Evolutionary conservation across 306 rosid genomes (phyloP), one percentile per base, ranked within the genome.

Genomic region (Ceratonia siliqua): DNA sequence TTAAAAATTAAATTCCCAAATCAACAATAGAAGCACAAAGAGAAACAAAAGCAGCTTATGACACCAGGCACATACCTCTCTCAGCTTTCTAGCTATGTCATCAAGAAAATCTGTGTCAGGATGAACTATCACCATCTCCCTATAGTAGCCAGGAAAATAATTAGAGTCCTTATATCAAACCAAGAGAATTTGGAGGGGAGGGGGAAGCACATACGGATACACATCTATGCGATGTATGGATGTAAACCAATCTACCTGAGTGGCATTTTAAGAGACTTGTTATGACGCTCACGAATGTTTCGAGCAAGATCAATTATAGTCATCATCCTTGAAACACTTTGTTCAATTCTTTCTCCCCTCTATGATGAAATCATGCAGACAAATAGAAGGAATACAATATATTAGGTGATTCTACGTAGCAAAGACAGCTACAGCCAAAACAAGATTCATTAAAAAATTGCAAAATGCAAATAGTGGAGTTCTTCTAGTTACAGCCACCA

Each of bases 121-220:
- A 89, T 94, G 99, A 79, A 94, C 99, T 62, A 94, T 88, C 38
- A 90, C 85, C 99, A 94, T 94, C 85, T 94, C 96, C 89, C 98
- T 91, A 78, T 3, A 70, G 74, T 55, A 15, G 63, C 56, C 64
- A 50, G 69, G 62, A 73, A 58, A 32, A 15, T 24, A n/a, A 58
- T 39, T 62, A 33, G 65, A 36, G 33, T 62, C 21, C 33, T 56
- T 6, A 43, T 59, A 35, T 18, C 21, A 72, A 75, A 66, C 41
- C 25, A 41, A 59, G 66, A 72, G 20, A 62, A 13, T 0, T 2
- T 3, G 22, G 5, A 32, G 56, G 43, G 52, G 14, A 35, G 24
- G 25, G 45, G 46, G 11, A 24, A 25, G 13, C 35, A 41, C 30
- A 21, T 20, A 42, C 14, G 8, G 46, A 54, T 59, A 45, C 12